Base-by-base conservation (phyloP, 805 yeast species). In the Sugiyamaella chiloensis region DNA sequence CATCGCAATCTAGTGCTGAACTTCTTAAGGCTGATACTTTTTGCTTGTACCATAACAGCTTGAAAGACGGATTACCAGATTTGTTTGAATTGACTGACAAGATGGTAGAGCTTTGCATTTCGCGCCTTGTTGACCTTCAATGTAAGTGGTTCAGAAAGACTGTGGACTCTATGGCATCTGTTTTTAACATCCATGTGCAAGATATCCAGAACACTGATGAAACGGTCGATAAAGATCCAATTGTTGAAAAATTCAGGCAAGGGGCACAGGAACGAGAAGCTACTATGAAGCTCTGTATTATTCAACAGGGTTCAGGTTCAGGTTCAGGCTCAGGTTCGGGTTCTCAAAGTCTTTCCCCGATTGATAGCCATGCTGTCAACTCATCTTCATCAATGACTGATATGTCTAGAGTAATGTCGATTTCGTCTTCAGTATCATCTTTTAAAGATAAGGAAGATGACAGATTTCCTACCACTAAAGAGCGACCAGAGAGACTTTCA, bases 41-140 rank as follows among this genome's bases (percentile, higher is more conserved):
- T 42, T 34, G 54, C 43, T 49, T 47, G 47, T 54, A 50, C 40
- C 59, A 57, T 31, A 48, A 48, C 36, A 37, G 52, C 17, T 39
- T 57, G 35, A 55, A 54, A 37, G 57, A 52, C 29, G 59, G 56
- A 8, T 42, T 57, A n/a, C 55, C 58, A 1, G 57, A 52, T n/a
- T 40, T 57, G 42, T 53, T 55, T 31, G 27, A 32, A 2, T 41
- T 50, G 17, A 48, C 55, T 4, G 53, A 52, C 26, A 35, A 40
- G 19, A 37, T 55, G 40, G 47, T 54, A 2, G 56, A 50, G 5
- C 11, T 40, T 4, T 42, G 55, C 35, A 34, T 54, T 44, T 41
- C 41, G 16, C 40, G 44, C 32, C 53, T 37, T 34, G 44, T 57
- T 14, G 19, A 23, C 8, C 52, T 53, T 27, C 55, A 57, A 51